Evolutionary conservation across 169 alveolate species (phyloP).

Genomic region (Eimeria falciformis): DNA sequence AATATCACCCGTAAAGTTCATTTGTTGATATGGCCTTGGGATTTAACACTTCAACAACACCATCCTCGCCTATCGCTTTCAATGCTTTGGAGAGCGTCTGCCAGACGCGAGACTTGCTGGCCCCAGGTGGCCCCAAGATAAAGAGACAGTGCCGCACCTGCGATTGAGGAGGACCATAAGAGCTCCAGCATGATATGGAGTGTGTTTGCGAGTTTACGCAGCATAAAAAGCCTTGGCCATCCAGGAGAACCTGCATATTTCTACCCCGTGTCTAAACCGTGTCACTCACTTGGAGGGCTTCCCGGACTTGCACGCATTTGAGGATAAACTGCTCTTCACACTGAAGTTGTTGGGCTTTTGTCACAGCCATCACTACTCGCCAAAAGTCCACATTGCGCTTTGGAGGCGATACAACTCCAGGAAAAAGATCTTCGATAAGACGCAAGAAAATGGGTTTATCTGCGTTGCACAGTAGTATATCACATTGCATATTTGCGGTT

Average conservation of each 20-base stretch:
- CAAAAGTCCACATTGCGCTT: constrained; percentile 90
- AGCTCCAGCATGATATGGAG: too few species aligned
- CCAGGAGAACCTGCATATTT: not conserved
- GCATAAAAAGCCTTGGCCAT: not conserved
- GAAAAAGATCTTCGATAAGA: constrained; percentile 95
- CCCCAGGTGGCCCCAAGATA: constrained; percentile 97
- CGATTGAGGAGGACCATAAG: constrained; percentile 70
- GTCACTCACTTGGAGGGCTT: constrained; percentile 59
- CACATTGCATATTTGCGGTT: not conserved
- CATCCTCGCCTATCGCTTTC: constrained; percentile 89
- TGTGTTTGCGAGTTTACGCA: too few species aligned
- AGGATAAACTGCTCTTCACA: constrained; percentile 90
- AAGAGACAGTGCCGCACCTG: constrained; percentile 97
- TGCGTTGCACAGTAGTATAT: constrained; percentile 60
- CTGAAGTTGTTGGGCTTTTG: constrained; percentile 87
- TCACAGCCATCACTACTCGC: constrained; percentile 86
- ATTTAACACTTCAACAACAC: constrained; percentile 94
- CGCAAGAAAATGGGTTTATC: constrained; percentile 96
- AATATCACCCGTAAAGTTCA: constrained; percentile 94
- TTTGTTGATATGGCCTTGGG: constrained; percentile 97
- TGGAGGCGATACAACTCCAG: constrained; percentile 92
- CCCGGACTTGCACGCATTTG: constrained; percentile 83
- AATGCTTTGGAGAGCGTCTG: constrained; percentile 90
- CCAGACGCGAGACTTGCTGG: constrained; percentile 97
- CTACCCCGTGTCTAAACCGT: not conserved